phyloP scores from a whole-genome alignment of 1,284 basidiomycete genomes.

The Ustilago hordei region DNA sequence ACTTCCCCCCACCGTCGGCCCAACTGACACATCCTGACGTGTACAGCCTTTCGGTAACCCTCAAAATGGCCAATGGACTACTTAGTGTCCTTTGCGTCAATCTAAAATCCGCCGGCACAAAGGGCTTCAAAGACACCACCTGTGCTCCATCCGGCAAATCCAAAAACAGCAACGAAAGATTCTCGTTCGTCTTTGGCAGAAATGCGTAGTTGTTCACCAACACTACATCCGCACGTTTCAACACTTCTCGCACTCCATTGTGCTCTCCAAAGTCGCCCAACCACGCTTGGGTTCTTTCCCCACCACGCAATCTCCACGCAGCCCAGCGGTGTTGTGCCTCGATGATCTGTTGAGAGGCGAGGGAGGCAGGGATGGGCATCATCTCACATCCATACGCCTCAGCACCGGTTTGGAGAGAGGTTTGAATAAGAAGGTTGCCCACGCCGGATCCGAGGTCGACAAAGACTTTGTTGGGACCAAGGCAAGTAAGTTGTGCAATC shows the following conservation, averaged over 20 bases:
- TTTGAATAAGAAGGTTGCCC: constrained; percentile 74
- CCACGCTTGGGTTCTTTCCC: constrained; percentile 70
- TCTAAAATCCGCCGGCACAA: constrained; percentile 72
- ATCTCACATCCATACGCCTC: constrained; percentile 73
- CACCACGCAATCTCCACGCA: constrained; percentile 72
- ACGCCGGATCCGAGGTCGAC: constrained; percentile 75
- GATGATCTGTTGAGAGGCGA: constrained; percentile 72
- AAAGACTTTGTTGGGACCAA: constrained; percentile 69
- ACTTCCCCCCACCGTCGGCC: constrained; percentile 65
- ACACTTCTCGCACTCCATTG: constrained; percentile 64
- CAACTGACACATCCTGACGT: constrained; percentile 63
- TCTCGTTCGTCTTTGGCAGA: constrained; percentile 73
- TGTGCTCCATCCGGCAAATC: constrained; percentile 73
- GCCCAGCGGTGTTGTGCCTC: constrained; percentile 72
- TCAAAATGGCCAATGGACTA: constrained; percentile 63
- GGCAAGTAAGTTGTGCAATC: constrained; percentile 67
- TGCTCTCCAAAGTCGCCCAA: constrained; percentile 73
- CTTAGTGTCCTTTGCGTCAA: constrained; percentile 70
- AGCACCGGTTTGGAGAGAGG: constrained; percentile 73
- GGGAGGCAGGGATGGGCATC: constrained; percentile 71
- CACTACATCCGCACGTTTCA: constrained; percentile 73
- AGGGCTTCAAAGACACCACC: constrained; percentile 74
- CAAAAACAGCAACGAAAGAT: constrained; percentile 73
- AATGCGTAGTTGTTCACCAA: constrained; percentile 73
- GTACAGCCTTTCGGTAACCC: constrained; percentile 59